phyloP scores from a whole-genome alignment of 2,329 filamentous ascomycete species.

The Aspergillus spinulosporus region DNA sequence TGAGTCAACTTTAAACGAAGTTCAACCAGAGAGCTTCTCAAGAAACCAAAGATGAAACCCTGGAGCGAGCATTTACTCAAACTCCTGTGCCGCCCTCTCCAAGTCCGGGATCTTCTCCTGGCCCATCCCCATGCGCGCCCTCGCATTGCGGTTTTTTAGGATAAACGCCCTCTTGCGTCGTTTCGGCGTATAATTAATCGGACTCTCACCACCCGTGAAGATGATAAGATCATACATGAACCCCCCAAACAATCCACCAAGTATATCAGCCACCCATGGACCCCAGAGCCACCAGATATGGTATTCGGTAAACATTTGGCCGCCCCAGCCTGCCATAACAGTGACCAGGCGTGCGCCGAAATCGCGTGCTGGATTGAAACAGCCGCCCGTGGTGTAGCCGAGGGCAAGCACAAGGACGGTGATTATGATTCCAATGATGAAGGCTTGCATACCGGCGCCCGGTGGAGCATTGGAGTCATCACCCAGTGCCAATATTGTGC shows the following conservation, averaged over 20 bases:
- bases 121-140: constrained; percentile 16
- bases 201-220: constrained; percentile 42
- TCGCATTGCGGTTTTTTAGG: constrained; percentile 31
- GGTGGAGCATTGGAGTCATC: constrained; percentile 49
- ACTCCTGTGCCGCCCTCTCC: constrained; percentile 18
- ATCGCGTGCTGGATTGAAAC: constrained; percentile 39
- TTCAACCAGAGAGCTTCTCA: background rate
- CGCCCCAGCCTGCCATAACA: constrained; percentile 36
- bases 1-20: background rate
- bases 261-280: constrained; percentile 36
- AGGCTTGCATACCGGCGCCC: constrained; percentile 44
- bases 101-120: constrained; percentile 20
- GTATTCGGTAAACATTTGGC: constrained; percentile 25
- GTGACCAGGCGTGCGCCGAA: constrained; percentile 38
- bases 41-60: background rate
- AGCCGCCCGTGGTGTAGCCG: constrained; percentile 40
- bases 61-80: background rate
- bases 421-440: constrained; percentile 25
- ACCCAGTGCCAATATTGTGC: constrained; percentile 39
- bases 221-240: constrained; percentile 39
- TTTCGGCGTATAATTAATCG: constrained; percentile 46
- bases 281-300: constrained; percentile 41
- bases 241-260: constrained; percentile 34
- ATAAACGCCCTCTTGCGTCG: constrained; percentile 37
- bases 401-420: constrained; percentile 21